Conservation (phyloP, 2,329 filamentous ascomycete species). For the Sordariomycetes sp. region DNA sequence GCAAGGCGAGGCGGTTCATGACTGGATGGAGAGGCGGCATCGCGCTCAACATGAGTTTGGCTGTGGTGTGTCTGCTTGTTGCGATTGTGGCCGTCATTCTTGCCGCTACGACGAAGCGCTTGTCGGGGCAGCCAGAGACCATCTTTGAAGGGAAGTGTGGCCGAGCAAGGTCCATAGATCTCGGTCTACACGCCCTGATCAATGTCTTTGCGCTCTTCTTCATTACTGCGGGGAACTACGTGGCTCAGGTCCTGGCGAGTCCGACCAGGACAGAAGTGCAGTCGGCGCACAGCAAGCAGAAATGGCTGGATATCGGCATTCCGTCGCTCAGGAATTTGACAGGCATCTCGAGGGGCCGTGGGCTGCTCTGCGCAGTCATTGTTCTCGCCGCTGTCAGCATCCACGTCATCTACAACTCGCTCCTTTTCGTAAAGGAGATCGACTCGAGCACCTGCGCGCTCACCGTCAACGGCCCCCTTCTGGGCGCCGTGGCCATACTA, state of each 20-base stretch:
- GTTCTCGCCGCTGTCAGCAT: slow-evolving; percentile 31
- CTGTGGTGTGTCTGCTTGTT: slow-evolving; percentile 25
- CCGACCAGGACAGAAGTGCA: slow-evolving; percentile 40
- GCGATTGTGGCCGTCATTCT: slow-evolving; percentile 29
- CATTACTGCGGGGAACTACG: slow-evolving; percentile 41
- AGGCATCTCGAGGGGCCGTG: slow-evolving; percentile 30
- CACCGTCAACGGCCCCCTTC: slow-evolving; percentile 27
- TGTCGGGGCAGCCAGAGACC: slow-evolving; percentile 21
- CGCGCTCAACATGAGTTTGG: slow-evolving; percentile 29
- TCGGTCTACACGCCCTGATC: slow-evolving; percentile 33
- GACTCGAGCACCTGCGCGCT: slow-evolving; percentile 8
- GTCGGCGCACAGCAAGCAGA: slow-evolving; percentile 31
- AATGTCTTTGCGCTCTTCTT: slow-evolving; percentile 32
- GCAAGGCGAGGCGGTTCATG: slow-evolving; percentile 14
- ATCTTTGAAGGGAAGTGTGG: slow-evolving; percentile 31
- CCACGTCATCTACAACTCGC: slow-evolving; percentile 46
- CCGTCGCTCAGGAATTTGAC: slow-evolving; percentile 40
- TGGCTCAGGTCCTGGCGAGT: slow-evolving; percentile 43
- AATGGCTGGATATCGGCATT: slow-evolving; percentile 45
- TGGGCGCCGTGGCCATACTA: slow-evolving; percentile 26
- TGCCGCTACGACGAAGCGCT: slow-evolving; percentile 15
- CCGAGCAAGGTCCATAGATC: slow-evolving; percentile 23
- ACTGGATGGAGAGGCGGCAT: slow-evolving; percentile 40
- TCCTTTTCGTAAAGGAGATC: slow-evolving; percentile 30
- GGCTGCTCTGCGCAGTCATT: slow-evolving; percentile 26